Conservation (phyloP, 2,329 filamentous ascomycete species). For the Ophiocordyceps camponoti-leonardi region DNA sequence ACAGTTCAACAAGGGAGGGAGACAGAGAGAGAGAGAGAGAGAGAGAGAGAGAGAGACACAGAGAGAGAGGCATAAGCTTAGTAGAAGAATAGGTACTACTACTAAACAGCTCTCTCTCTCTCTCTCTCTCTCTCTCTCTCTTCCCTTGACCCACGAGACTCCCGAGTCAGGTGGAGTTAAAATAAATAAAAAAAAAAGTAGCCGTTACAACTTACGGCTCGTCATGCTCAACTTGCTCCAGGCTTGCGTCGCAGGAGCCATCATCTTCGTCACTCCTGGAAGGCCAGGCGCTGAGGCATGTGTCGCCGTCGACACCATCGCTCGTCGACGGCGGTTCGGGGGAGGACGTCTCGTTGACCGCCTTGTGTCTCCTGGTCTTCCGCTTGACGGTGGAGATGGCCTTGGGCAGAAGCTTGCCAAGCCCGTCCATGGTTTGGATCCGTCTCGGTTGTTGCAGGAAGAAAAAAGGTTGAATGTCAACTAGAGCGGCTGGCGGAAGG, state of each 20-base stretch:
- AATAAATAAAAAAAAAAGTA: too few species aligned
- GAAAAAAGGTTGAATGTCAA: too few species aligned
- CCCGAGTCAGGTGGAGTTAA: too few species aligned
- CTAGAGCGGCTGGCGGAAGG: too few species aligned
- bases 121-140: too few species aligned
- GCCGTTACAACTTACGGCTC: background rate
- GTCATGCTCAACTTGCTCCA: background rate
- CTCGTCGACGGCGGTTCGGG: slow-evolving; percentile 10
- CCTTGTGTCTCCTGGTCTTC: slow-evolving; percentile 27
- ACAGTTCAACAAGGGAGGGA: background rate
- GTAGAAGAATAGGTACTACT: background rate
- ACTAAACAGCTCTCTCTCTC: too few species aligned
- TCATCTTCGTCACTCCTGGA: background rate
- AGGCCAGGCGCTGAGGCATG: slow-evolving; percentile 9
- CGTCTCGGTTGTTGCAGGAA: too few species aligned
- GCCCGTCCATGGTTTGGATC: slow-evolving; percentile 8
- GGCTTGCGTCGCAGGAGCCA: background rate
- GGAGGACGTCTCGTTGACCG: slow-evolving; percentile 9
- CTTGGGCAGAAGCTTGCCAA: slow-evolving; percentile 36
- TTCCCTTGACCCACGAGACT: background rate
- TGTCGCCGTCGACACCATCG: slow-evolving; percentile 15
- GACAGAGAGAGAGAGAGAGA: too few species aligned
- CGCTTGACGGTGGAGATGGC: slow-evolving; percentile 27
- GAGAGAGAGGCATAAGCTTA: background rate
- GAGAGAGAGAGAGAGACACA: too few species aligned